These are phyloP conservation scores for Globisporangium cystogenes DNA, from an alignment of 352 stramenopile genomes.

Conservation along the genomic window DNA sequence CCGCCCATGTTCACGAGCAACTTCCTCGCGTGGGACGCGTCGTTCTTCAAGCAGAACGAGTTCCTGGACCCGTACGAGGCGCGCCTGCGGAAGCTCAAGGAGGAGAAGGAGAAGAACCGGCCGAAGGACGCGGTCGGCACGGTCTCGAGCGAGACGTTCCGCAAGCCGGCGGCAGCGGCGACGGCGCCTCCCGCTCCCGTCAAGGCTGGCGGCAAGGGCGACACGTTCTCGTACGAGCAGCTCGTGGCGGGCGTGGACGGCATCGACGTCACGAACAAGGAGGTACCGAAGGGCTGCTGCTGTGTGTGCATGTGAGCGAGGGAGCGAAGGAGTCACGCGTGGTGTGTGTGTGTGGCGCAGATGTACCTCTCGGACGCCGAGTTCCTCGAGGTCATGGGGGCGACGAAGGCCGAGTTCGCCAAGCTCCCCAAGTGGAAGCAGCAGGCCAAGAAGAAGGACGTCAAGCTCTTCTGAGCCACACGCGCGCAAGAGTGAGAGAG, in stretches of 20 bases:
- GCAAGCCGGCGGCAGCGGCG: conserved; percentile 2
- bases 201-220: conserved; percentile 12
- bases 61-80: conserved; percentile 90
- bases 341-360: conserved; percentile 16
- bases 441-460: conserved; percentile 85
- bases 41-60: conserved; percentile 75
- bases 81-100: conserved; percentile 72
- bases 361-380: conserved; percentile 77
- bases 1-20: conserved; percentile 89
- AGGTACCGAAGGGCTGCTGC: conserved; percentile 26
- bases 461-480: conserved; percentile 70
- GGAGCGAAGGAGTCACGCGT: not conserved
- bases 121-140: conserved; percentile 51
- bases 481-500: not conserved
- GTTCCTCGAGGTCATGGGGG: conserved; percentile 65
- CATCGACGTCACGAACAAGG: conserved; percentile 70
- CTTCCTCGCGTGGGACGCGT: conserved; percentile 87
- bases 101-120: conserved; percentile 68
- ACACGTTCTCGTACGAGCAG: conserved; percentile 61
- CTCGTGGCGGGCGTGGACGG: conserved; percentile 67
- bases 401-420: conserved; percentile 53
- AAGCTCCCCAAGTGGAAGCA: conserved; percentile 84
- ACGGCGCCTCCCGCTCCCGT: conserved; percentile 10
- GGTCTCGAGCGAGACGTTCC: conserved; percentile 44
- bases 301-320: conserved; percentile 5